These are phyloP conservation scores for Pythium utonaiense DNA, from an alignment of 352 stramenopile species.

Conservation along the genomic window DNA sequence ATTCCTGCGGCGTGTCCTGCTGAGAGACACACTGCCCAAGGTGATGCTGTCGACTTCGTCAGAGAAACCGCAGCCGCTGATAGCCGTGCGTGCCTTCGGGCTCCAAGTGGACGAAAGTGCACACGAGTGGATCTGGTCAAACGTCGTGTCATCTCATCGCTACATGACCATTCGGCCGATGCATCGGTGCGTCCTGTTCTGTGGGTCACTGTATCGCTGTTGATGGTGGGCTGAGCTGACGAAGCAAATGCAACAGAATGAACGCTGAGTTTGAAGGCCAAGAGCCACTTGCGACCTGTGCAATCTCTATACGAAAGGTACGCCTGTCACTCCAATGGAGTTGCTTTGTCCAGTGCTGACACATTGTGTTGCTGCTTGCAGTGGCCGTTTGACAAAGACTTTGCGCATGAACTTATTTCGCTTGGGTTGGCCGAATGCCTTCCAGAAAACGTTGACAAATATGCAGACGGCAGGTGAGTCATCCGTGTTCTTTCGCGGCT, in stretches of 20 bases:
- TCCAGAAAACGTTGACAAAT: slow-evolving; percentile 55
- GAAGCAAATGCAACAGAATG: not conserved
- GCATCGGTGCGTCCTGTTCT: slow-evolving; percentile 32
- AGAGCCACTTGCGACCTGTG: slow-evolving; percentile 43
- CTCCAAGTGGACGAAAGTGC: slow-evolving; percentile 70
- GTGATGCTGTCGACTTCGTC: slow-evolving; percentile 8
- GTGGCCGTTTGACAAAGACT: slow-evolving; percentile 46
- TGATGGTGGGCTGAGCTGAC: too few species aligned
- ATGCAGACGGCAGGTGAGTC: slow-evolving; percentile 58
- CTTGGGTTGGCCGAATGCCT: slow-evolving; percentile 59
- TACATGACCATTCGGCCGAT: slow-evolving; percentile 60
- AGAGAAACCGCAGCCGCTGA: slow-evolving; percentile 23
- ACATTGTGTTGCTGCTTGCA: slow-evolving; percentile 22
- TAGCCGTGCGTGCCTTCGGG: slow-evolving; percentile 67
- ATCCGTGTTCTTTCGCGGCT: not conserved
- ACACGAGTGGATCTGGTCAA: slow-evolving; percentile 62
- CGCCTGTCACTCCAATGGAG: not conserved
- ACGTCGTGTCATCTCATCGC: slow-evolving; percentile 60
- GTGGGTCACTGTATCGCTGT: not conserved
- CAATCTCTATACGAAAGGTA: slow-evolving; percentile 46
- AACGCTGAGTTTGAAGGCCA: slow-evolving; percentile 2
- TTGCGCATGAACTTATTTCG: slow-evolving; percentile 59
- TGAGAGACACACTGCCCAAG: slow-evolving; percentile 53
- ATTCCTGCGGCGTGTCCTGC: slow-evolving; percentile 50
- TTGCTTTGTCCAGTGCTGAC: not conserved